These are phyloP conservation scores for Aspergillus nomiae DNA, from an alignment of 2,329 filamentous ascomycete genomes.

Conservation along the genomic window DNA sequence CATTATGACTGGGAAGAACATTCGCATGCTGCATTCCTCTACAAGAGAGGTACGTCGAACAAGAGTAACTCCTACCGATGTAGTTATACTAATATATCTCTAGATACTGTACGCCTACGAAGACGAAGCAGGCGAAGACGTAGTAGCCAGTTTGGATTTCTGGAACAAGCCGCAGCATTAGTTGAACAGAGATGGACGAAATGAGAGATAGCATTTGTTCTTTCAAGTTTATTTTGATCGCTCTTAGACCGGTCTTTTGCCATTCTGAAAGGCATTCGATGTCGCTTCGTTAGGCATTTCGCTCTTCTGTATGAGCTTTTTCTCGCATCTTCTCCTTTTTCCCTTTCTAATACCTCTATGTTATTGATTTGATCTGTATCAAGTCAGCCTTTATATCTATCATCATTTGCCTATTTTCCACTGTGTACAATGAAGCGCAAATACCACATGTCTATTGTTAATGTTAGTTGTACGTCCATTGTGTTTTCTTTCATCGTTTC, in stretches of 20 bases:
- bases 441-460: conserved; percentile 38
- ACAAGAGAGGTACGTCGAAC: conserved; percentile 79
- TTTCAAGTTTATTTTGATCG: conserved; percentile 17
- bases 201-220: conserved; percentile 13
- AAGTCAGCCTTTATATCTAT: conserved; percentile 16
- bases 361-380: conserved; percentile 22
- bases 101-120: conserved; percentile 98
- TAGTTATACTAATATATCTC: conserved; percentile 25
- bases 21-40: conserved; percentile 95
- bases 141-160: conserved; percentile 94
- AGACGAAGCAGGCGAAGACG: conserved; percentile 89
- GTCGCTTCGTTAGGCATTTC: conserved; percentile 10
- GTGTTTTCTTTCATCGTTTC: conserved; percentile 10
- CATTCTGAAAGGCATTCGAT: conserved; percentile 7
- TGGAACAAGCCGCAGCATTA: conserved; percentile 66
- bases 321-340: conserved; percentile 6
- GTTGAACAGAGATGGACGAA: conserved; percentile 15
- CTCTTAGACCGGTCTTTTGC: conserved; percentile 19
- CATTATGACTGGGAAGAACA: conserved; percentile 94
- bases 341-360: conserved; percentile 21
- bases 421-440: conserved; percentile 46
- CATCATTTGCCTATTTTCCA: conserved; percentile 23
- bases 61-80: not conserved
- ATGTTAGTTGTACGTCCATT: conserved; percentile 19
- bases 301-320: conserved; percentile 20